Evolutionary conservation across 164 flowering plant species (phyloP).

Genomic region (Macadamia integrifolia): DNA sequence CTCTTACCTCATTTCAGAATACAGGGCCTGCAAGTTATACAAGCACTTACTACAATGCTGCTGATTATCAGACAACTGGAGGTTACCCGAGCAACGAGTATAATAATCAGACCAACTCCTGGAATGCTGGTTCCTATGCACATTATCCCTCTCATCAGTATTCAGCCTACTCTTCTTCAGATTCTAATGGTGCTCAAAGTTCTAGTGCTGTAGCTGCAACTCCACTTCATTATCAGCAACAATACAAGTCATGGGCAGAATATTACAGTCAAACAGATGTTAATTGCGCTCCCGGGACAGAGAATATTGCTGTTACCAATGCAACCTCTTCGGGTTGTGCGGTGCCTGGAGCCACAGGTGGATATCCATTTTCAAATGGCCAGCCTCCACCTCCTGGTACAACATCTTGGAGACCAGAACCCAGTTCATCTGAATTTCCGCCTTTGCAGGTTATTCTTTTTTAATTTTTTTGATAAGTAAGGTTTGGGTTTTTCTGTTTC

Average conservation of each 20-base stretch:
- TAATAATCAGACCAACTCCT: constrained; percentile 52
- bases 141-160: constrained; percentile 55
- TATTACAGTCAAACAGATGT: constrained; percentile 86
- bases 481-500: not conserved
- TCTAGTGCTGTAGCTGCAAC: constrained; percentile 45
- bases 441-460: constrained; percentile 48
- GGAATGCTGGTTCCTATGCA: constrained; percentile 69
- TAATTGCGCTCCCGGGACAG: constrained; percentile 98
- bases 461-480: too few species aligned
- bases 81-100: constrained; percentile 59
- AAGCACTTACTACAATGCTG: constrained; percentile 97
- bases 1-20: constrained; percentile 97
- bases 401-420: constrained; percentile 53
- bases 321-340: constrained; percentile 35
- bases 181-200: constrained; percentile 51
- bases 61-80: constrained; percentile 98
- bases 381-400: constrained; percentile 51
- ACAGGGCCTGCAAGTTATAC: constrained; percentile 93
- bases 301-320: constrained; percentile 49
- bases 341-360: constrained; percentile 46
- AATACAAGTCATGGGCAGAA: constrained; percentile 76
- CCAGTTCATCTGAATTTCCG: constrained; percentile 41
- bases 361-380: constrained; percentile 35
- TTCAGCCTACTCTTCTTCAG: constrained; percentile 43
- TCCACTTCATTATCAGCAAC: constrained; percentile 62